Evolutionary conservation across 768 basidiomycete genomes (phyloP), one percentile per base, ranked within the genome.

Genomic region (Clitopilus passeckerianus): DNA sequence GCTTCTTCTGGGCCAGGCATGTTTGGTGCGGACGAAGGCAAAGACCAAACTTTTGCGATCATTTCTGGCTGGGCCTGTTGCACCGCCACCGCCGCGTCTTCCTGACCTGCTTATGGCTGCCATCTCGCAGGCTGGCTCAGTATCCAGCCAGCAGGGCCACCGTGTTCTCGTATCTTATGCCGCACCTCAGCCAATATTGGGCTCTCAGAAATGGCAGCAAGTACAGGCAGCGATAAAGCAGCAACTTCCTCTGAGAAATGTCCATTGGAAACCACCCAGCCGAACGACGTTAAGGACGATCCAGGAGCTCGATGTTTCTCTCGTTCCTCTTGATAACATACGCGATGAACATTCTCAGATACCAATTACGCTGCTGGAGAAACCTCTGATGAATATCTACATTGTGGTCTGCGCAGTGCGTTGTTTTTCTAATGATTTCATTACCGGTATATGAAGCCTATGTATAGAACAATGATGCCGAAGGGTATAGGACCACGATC

Each of bases 211-310:
- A 67, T 93, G 91, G 86, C 81, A 76, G 60, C 87, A 90, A 68
- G 80, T 91, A 24, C 78, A 84, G 61, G 71, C 76, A 16, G 83
- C 88, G 2, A 74, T 94, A 34, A 70, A 77, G n/a, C 80, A 85
- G 1, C 91, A 90, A 64, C 72, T 92, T 6, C 97, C 97, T 0
- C 77, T 99, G 57, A 86, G 89, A 55, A 95, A 89, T 72, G 82
- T 98, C 24, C 93, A 98, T 72, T 98, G 97, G 95, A 95, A 91
- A 71, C 82, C 90, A 16, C 66, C 82, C 4, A 83, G 86, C 1
- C 79, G 88, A 44, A 80, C 89, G 5, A 84, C 84, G 15, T 77
- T 95, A 44, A 83, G 90, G 63, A 97, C 93, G 0, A 93, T 99
- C 55, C 93, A 95, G 68, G 88, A 93, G 64, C 80, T 98, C n/a